A percentile compares a stretch with the other conserved stretches of the same genome.
phyloP scores from a whole-genome alignment of 106 monocot genomes.

The Ottelia alismoides region DNA sequence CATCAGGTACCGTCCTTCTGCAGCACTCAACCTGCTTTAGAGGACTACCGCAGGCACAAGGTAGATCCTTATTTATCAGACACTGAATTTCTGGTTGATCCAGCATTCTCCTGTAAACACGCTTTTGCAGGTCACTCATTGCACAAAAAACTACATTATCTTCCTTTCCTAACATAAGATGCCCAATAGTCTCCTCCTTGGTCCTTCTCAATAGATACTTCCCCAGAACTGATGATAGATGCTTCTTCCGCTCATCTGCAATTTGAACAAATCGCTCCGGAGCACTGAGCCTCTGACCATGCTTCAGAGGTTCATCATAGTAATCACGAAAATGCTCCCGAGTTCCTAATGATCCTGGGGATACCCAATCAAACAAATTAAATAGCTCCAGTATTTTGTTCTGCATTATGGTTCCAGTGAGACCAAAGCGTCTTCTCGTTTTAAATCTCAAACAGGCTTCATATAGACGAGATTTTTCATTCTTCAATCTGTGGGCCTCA shows the following conservation, averaged over 20 bases:
- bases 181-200: slow-evolving; percentile 94
- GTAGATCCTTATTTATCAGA: slow-evolving; percentile 83
- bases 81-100: slow-evolving; percentile 84
- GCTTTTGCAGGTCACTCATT: slow-evolving; percentile 93
- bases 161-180: slow-evolving; percentile 98
- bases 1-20: slow-evolving; percentile 60
- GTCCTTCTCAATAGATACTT: slow-evolving; percentile 85
- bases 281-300: slow-evolving; percentile 85
- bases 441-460: slow-evolving; percentile 63
- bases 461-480: slow-evolving; percentile 87
- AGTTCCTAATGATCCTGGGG: slow-evolving; percentile 77
- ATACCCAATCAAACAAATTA: slow-evolving; percentile 96
- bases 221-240: slow-evolving; percentile 57
- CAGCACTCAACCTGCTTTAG: slow-evolving; percentile 86
- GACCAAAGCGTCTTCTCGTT: slow-evolving; percentile 77
- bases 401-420: slow-evolving; percentile 96
- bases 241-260: slow-evolving; percentile 72
- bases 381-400: slow-evolving; percentile 89
- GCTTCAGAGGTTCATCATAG: slow-evolving; percentile 91
- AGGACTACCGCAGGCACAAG: slow-evolving; percentile 89
- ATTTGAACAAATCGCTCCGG: slow-evolving; percentile 71
- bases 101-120: slow-evolving; percentile 90
- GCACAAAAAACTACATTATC: slow-evolving; percentile 93
- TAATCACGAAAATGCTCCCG: slow-evolving; percentile 86
- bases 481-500: slow-evolving; percentile 90